Evolutionary conservation across 371 early-diverging fungal species (phyloP), one percentile per base, ranked within the genome.

Genomic region (Mortierella sp.): DNA sequence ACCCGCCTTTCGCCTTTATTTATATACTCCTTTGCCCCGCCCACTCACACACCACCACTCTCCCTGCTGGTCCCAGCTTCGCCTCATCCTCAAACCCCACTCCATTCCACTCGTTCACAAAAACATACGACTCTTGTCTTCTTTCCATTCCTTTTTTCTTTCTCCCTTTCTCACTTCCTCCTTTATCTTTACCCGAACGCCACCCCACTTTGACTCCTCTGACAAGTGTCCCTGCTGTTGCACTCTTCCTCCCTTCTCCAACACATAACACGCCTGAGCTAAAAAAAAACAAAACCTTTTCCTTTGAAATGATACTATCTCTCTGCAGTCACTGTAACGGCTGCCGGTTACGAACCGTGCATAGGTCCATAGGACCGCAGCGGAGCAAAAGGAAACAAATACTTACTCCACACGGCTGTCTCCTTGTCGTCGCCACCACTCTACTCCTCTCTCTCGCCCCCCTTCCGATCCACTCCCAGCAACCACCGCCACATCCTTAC

Each of bases 271-370:
- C 11, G 16, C 24, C 29, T 53, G 8, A 5, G 8, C 58, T 7
- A 29, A 52, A 29, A 39, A 34, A 34, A 58, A 34, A 19, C 8
- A 13, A 66, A 19, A 22, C 66, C 31, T 26, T 45, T 29, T 11
- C 29, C 16, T 26, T n/a, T 9, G 34, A 24, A 34, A 68, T 73
- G 73, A n/a, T 67, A 55, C 40, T 34, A 44, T 37, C 44, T 45
- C 73, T 43, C 39, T 73, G 73, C 45, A 43, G 61, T n/a, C 58
- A 53, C 45, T 73, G 73, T 61, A 73, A 55, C 61, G 67, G 47
- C 6, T 55, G 50, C 29, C 37, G 58, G 39, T 26, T 44, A 44
- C 58, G 29, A 10, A 29, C 48, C 44, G 14, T n/a, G 34, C 24
- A 9, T 31, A 26, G 2, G 34, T 29, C 5, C 39, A 43, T 26